Evolutionary conservation across 805 yeast genomes (phyloP), one percentile per base, ranked within the genome.

Genomic region (Yamadazyma nakazawae): DNA sequence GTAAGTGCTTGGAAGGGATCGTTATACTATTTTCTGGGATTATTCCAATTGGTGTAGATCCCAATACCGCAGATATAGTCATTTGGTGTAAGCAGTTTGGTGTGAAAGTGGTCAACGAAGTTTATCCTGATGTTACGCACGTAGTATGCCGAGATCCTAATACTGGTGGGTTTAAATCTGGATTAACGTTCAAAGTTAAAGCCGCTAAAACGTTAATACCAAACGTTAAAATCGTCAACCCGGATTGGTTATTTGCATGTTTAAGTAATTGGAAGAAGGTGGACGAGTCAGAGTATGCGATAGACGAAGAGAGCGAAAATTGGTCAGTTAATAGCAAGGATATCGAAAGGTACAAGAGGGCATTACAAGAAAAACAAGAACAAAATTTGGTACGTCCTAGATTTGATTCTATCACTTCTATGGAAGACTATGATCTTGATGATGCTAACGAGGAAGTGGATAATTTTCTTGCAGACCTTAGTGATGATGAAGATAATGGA

Each of bases 41-140:
- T n/a, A 76, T 94, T 18, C 97, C 97, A 1, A 61, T 88, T n/a
- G 94, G 94, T 1, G 74, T 83, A 11, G 77, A 81, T 45, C 67
- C 87, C 14, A 83, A 85, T 43, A 68, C 75, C 30, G 94, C 95
- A 3, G 96, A 89, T 60, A 87, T 94, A 37, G 97, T 91, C 1
- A 80, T 84, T 18, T 92, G 98, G 97, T 87, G 92, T 11, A 78
- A 79, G 42, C 88, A 91, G 45, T 92, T 92, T 73, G 99, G 99
- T 1, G 97, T 96, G 0, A 73, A 73, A 2, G 90, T 92, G 7
- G 85, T 85, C 1, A 72, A 82, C 3, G 90, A 88, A 47, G 82
- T 86, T 19, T 74, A 78, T 39, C 79, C 81, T 14, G 70, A 79
- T 1, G 91, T 95, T 2, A 94, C 98, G 0, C 99, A 92, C 64